Conservation (phyloP, 73 alveolate species). For the Paramecium bursaria region DNA sequence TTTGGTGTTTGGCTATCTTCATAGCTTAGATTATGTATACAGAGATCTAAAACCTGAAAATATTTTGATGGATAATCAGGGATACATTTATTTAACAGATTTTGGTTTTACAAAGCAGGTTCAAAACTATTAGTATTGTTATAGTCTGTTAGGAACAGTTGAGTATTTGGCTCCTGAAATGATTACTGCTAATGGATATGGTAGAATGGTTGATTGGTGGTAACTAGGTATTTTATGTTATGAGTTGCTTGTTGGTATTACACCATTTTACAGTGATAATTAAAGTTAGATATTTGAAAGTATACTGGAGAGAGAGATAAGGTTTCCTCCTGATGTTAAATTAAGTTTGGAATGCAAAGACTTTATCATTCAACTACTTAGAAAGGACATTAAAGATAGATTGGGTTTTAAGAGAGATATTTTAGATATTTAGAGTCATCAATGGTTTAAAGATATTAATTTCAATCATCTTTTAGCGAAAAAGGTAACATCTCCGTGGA, state of each 20-base stretch:
- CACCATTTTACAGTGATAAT: constrained; percentile 95
- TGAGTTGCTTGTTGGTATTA: constrained; percentile 94
- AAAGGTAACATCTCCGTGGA: no score
- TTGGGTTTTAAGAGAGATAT: constrained; percentile 85
- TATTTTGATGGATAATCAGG: constrained; percentile 81
- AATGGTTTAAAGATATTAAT: constrained; percentile 84
- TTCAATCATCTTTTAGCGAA: no score
- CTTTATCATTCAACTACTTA: constrained; percentile 77
- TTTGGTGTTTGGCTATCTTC: constrained; percentile 92
- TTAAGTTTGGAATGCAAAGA: constrained; percentile 89
- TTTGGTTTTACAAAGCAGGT: constrained; percentile 93
- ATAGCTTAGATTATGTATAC: constrained; percentile 83
- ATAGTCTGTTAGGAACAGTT: constrained; percentile 95
- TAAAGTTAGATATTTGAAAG: constrained; percentile 88
- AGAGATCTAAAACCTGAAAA: constrained; percentile 97
- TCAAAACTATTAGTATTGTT: constrained; percentile 79
- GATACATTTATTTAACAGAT: constrained; percentile 86
- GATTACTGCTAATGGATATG: constrained; percentile 88
- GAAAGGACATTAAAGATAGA: constrained; percentile 83
- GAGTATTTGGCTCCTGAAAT: constrained; percentile 98
- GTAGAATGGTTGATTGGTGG: constrained; percentile 98
- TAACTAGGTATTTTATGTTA: constrained; percentile 88
- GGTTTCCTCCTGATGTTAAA: constrained; percentile 83
- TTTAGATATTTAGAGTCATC: constrained; percentile 80
- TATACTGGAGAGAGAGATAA: constrained; percentile 83